phyloP scores from a whole-genome alignment of 805 yeast genomes.

The Myxozyma melibiosi region DNA sequence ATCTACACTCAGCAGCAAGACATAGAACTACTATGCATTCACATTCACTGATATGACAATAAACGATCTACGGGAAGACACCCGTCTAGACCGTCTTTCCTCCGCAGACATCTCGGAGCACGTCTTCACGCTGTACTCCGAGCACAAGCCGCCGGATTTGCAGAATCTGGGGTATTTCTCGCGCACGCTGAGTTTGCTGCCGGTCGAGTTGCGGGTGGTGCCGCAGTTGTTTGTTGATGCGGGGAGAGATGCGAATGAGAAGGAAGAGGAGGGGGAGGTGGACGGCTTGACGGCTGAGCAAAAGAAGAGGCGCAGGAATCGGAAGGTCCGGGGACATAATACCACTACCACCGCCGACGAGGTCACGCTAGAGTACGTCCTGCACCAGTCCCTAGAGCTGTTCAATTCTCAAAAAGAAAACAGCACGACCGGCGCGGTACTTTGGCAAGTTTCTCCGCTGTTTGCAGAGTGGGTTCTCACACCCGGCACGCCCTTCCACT shows the following conservation, averaged over 20 bases:
- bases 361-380: slow-evolving; percentile 27
- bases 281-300: too few species aligned
- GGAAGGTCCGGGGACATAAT: background rate
- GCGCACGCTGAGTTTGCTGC: slow-evolving; percentile 10
- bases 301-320: background rate
- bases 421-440: slow-evolving; percentile 64
- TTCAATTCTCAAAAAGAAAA: slow-evolving; percentile 43
- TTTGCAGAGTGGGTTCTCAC: slow-evolving; percentile 58
- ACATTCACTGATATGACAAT: too few species aligned
- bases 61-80: background rate
- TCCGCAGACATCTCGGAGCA: slow-evolving; percentile 16
- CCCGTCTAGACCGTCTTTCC: slow-evolving; percentile 1
- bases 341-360: too few species aligned
- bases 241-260: background rate
- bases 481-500: slow-evolving; percentile 17
- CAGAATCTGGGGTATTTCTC: slow-evolving; percentile 24
- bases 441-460: slow-evolving; percentile 58
- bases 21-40: too few species aligned
- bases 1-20: too few species aligned
- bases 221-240: background rate
- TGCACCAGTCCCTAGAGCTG: slow-evolving; percentile 44
- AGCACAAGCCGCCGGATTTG: slow-evolving; percentile 10
- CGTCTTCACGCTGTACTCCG: slow-evolving; percentile 14
- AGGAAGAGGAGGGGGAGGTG: background rate
- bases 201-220: background rate